Evolutionary conservation across 2,329 filamentous ascomycete species (phyloP).

Genomic region (Samsoniella hepiali): DNA sequence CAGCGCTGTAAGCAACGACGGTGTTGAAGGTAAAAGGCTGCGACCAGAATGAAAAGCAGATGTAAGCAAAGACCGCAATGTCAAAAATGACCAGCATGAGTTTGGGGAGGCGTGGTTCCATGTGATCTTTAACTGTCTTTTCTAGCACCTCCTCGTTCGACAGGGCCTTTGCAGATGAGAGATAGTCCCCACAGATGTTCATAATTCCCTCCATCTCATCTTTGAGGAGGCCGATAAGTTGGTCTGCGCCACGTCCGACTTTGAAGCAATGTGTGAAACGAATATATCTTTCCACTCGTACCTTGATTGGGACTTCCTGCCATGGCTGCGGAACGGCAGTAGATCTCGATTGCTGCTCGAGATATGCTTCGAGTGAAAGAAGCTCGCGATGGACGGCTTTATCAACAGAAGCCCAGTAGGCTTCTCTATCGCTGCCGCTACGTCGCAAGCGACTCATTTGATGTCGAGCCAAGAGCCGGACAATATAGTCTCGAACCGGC

Average conservation of each 20-base stretch:
- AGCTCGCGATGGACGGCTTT: conserved; percentile 19
- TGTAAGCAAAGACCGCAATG: conserved; percentile 22
- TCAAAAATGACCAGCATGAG: conserved; percentile 23
- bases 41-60: conserved; percentile 23
- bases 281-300: conserved; percentile 22
- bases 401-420: conserved; percentile 18
- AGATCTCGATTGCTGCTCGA: neutral
- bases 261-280: conserved; percentile 21
- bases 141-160: neutral
- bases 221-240: conserved; percentile 22
- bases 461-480: conserved; percentile 17
- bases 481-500: conserved; percentile 17
- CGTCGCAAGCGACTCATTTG: conserved; percentile 17
- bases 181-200: conserved; percentile 22
- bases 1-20: conserved; percentile 21
- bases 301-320: conserved; percentile 20
- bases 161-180: neutral
- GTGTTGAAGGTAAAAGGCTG: conserved; percentile 25
- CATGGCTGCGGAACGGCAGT: neutral
- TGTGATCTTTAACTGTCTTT: conserved; percentile 3
- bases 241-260: conserved; percentile 21
- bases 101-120: conserved; percentile 21
- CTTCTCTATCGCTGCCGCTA: neutral
- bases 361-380: conserved; percentile 12
- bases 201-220: conserved; percentile 23